Evolutionary conservation across 148 eudicot species (phyloP), one percentile per base, ranked within the genome.

Genomic region (Amaranthus hypochondriacus): DNA sequence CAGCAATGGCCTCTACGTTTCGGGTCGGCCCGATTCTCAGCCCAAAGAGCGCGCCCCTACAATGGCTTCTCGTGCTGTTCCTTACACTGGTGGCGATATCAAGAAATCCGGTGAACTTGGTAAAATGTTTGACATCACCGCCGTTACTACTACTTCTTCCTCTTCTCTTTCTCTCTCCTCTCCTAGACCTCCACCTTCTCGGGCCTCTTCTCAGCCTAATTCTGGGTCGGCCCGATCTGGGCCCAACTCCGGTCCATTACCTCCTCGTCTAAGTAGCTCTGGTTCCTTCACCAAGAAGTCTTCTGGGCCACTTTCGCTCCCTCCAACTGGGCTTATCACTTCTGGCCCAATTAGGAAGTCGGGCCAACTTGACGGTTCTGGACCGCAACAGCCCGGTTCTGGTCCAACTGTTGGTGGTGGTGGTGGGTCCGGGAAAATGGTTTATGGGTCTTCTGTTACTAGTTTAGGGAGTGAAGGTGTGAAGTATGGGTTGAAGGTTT

Each of bases 31-130:
- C 70, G 94, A 86, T 5, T 71, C 56, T 42, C 86, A 60, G 47
- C 81, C 50, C 78, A 81, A 76, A 28, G 83, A 81, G 2, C 86
- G 89, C 28, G 72, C 75, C 3, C 92, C 94, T 0, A 77, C 94
- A 57, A 76, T 85, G 77, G 72, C 80, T 2, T 81, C 96, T 1
- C 88, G 87, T 56, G 83, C 90, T 60, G 81, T 83, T 4, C 91
- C 91, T 3, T 90, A 89, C 90, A 93, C 94, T 76, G 97, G 92
- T 76, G 97, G 91, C 54, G 92, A 90, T 77, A 67, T 93, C 66
- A 87, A 91, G 71, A 87, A 81, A 49, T 93, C 98, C 72, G 97
- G 97, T 62, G 97, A 91, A 51, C 91, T 93, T 49, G 98, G 92
- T 0, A 93, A 85, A 58, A 93, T 93, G 98, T 90, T 92, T 77